Conservation (phyloP, 345 rosid species). For the Eutrema heterophyllum region DNA sequence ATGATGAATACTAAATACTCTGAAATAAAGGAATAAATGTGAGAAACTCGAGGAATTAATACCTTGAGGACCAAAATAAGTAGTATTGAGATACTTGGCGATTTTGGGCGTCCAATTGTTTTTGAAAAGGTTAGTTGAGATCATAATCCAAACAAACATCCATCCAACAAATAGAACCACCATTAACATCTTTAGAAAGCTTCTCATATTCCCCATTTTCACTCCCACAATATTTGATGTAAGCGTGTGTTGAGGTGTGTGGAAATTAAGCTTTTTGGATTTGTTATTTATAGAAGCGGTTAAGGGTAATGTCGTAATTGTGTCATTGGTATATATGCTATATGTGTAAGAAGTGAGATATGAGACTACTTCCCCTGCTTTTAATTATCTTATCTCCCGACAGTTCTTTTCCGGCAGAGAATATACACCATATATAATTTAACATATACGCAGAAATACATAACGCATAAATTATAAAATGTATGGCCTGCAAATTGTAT, state of each 20-base stretch:
- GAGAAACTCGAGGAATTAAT: neutral
- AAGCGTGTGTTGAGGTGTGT: neutral
- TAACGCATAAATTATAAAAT: neutral
- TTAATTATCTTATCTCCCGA: neutral
- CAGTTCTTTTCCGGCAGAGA: neutral
- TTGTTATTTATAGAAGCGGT: constrained; percentile 9
- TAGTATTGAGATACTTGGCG: constrained; percentile 35
- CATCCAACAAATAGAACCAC: constrained; percentile 43
- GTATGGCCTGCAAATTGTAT: neutral
- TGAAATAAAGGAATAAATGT: neutral
- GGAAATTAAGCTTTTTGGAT: neutral
- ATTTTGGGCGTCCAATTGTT: constrained; percentile 43
- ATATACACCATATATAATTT: neutral
- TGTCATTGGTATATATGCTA: neutral
- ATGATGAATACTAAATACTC: neutral
- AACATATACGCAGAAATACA: neutral
- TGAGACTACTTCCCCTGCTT: neutral
- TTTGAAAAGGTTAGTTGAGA: constrained; percentile 43
- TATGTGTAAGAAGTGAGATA: neutral
- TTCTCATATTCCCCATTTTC: constrained; percentile 14
- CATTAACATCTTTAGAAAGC: constrained; percentile 26
- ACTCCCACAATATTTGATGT: neutral
- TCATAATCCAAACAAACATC: constrained; percentile 49
- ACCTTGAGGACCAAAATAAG: constrained; percentile 61
- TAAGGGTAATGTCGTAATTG: neutral